phyloP scores from a whole-genome alignment of 768 basidiomycete species.

The Collybia mongolica region DNA sequence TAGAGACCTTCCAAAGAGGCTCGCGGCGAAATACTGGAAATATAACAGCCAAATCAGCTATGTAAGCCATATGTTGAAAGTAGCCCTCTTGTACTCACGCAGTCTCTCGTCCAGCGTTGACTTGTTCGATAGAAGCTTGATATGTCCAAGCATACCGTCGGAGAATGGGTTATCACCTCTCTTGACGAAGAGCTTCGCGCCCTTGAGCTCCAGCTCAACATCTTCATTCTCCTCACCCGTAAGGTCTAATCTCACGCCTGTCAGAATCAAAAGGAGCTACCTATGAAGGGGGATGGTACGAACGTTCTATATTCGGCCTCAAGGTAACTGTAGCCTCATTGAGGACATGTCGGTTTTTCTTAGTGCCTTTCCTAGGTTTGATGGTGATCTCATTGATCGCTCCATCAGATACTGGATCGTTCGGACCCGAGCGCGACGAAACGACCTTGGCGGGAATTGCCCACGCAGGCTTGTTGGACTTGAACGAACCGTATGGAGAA shows the following conservation, averaged over 20 bases:
- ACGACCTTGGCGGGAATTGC: neutral
- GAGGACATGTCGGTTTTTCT: constrained; percentile 10
- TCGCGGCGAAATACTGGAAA: constrained; percentile 65
- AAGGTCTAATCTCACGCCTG: constrained; percentile 26
- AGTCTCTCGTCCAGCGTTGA: constrained; percentile 42
- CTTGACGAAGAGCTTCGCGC: constrained; percentile 58
- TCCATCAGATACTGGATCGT: too few relatives aligned
- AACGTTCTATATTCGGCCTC: constrained; percentile 14
- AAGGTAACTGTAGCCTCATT: constrained; percentile 9
- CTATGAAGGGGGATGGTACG: neutral
- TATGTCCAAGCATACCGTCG: constrained; percentile 57
- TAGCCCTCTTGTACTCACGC: constrained; percentile 32
- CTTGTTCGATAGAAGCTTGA: constrained; percentile 54
- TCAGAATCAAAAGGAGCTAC: neutral
- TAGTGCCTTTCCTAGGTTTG: neutral
- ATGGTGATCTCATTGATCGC: neutral
- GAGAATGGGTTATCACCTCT: constrained; percentile 56
- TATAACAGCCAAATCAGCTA: neutral
- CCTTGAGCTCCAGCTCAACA: constrained; percentile 54
- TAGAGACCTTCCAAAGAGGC: constrained; percentile 66
- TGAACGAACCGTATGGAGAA: constrained; percentile 10
- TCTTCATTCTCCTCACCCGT: constrained; percentile 72
- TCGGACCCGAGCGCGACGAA: neutral
- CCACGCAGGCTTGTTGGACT: constrained; percentile 18
- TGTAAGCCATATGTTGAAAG: neutral